Evolutionary conservation across 2,329 filamentous ascomycete genomes (phyloP).

Genomic region (Aspergillus viridinutans): DNA sequence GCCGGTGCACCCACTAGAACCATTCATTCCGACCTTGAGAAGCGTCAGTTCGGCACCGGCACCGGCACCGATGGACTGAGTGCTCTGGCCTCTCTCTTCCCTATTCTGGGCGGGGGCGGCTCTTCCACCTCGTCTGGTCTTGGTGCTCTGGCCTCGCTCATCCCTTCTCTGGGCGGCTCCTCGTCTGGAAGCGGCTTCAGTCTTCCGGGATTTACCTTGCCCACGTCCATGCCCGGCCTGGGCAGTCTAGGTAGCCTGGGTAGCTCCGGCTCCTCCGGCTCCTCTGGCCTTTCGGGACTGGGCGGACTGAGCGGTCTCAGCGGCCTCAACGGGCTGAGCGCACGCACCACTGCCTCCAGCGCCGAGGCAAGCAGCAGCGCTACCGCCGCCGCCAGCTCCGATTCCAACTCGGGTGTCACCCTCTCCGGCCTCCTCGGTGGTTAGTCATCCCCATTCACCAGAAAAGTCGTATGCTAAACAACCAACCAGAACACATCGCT

Average conservation of each 20-base stretch:
- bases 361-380: neutral
- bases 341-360: neutral
- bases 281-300: neutral
- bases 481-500: conserved; percentile 3
- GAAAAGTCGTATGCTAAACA: neutral
- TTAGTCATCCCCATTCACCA: neutral
- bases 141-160: neutral
- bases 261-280: neutral
- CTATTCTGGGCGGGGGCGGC: neutral
- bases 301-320: neutral
- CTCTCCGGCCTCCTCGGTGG: conserved; percentile 1
- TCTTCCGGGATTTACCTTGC: neutral
- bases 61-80: conserved; percentile 7
- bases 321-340: neutral
- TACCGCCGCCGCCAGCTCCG: neutral
- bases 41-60: conserved; percentile 15
- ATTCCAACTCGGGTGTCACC: neutral
- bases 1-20: conserved; percentile 19
- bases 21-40: conserved; percentile 8
- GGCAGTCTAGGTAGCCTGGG: neutral
- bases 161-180: neutral
- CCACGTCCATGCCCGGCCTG: neutral
- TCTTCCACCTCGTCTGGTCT: neutral
- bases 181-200: neutral
- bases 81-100: conserved; percentile 11